Evolutionary conservation across 768 basidiomycete species (phyloP), one percentile per base, ranked within the genome.

Genomic region (Rhizopogon vulgaris): DNA sequence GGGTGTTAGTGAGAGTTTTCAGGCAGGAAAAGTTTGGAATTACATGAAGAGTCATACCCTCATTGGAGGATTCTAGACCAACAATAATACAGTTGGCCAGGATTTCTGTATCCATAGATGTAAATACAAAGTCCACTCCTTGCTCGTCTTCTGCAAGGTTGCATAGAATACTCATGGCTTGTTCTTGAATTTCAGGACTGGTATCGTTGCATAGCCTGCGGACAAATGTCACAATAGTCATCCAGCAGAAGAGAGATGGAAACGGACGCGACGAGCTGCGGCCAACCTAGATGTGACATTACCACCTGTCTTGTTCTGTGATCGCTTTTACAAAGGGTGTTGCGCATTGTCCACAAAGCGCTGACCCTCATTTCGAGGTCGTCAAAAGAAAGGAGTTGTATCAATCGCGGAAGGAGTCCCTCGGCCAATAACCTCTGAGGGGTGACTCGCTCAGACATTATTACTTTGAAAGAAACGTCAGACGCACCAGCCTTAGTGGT

Each of bases 281-380:
- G 60, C 88, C 90, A 94, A 1, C 82, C 83, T 3, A 96, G 60
- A 40, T 73, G 69, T n/a, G 69, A 67, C 79, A 91, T 87, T 12
- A 93, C 78, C 52, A 74, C 69, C 38, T 70, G 70, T 67, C 90
- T 93, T 47, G 79, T 78, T 39, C 76, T 73, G n/a, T 72, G 68
- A 3, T 68, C 69, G 32, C 83, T 80, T 60, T 84, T 85, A 63
- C 78, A 78, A 2, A 91, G 63, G n/a, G 90, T 63, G 60, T 94
- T 96, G 65, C 90, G 92, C 34, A 94, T 67, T 0, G 86, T 87
- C 92, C 93, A 94, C n/a, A 94, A 62, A 0, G 86, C 81, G 55
- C 83, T 91, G 27, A 86, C 63, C 6, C 80, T 72, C 6, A 93
- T 71, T 0, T 76, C 73, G 8, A 76, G 71, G 53, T 90, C 83